Evolutionary conservation across 495 filamentous ascomycete species (phyloP).

Genomic region (Lindgomyces ingoldianus): DNA sequence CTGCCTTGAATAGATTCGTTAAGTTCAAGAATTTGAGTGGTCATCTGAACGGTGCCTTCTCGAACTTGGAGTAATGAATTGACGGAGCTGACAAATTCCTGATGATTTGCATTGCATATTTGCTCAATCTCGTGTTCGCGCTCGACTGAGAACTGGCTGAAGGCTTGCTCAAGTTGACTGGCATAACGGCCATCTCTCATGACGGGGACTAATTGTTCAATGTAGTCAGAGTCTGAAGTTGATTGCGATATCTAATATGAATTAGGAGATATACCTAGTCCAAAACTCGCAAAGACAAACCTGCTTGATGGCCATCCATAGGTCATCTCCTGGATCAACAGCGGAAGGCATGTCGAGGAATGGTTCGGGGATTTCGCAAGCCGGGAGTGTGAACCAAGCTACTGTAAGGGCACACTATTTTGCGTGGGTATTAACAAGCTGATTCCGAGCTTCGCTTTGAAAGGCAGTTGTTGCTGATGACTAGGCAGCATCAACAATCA

Average conservation of each 20-base stretch:
- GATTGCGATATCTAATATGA: conserved; percentile 81
- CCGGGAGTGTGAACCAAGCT: not conserved
- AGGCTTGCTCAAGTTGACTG: conserved; percentile 73
- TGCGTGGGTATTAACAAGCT: not conserved
- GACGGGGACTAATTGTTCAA: conserved; percentile 90
- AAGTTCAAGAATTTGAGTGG: conserved; percentile 85
- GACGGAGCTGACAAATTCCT: conserved; percentile 91
- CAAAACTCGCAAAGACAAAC: conserved; percentile 31
- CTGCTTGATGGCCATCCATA: conserved; percentile 44
- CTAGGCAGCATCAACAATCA: not conserved
- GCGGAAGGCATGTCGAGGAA: conserved; percentile 33
- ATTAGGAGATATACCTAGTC: not conserved
- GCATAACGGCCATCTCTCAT: conserved; percentile 84
- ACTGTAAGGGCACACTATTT: no score
- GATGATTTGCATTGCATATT: conserved; percentile 93
- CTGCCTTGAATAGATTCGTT: conserved; percentile 95
- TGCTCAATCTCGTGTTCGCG: conserved; percentile 90
- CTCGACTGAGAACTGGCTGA: conserved; percentile 78
- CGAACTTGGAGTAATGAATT: conserved; percentile 88
- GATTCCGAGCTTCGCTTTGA: no score
- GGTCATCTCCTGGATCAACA: conserved; percentile 43
- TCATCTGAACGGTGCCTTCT: conserved; percentile 82
- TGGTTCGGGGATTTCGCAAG: not conserved
- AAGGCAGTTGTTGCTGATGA: not conserved
- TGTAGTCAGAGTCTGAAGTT: conserved; percentile 86